These are phyloP conservation scores for Thalassiosira hispida DNA, from an alignment of 352 stramenopile genomes.

Conservation along the genomic window DNA sequence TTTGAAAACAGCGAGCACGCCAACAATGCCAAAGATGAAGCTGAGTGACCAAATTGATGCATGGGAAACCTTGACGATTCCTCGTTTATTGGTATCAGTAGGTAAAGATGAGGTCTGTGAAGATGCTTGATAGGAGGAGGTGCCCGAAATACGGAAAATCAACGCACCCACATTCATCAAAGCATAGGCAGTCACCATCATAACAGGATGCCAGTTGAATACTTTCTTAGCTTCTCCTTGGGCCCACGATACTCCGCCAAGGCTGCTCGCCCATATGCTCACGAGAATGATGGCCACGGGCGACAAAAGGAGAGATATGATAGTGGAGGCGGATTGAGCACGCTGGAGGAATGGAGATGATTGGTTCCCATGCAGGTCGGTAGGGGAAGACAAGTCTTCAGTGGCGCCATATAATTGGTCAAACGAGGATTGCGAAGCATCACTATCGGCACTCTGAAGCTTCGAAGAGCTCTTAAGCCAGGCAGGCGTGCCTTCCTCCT, in stretches of 20 bases:
- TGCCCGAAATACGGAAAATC: conserved; percentile 48
- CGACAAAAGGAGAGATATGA: conserved; percentile 41
- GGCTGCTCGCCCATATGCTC: conserved; percentile 43
- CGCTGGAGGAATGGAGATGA: conserved; percentile 29
- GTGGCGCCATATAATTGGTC: background rate
- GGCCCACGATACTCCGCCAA: conserved; percentile 62
- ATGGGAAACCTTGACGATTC: conserved; percentile 57
- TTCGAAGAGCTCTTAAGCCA: conserved; percentile 28
- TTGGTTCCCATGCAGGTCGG: background rate
- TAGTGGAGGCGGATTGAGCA: conserved; percentile 22
- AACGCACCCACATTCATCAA: conserved; percentile 55
- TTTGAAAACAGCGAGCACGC: conserved; percentile 69
- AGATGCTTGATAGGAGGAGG: conserved; percentile 43
- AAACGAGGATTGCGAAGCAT: too few relatives aligned
- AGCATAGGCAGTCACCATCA: conserved; percentile 71
- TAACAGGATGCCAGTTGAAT: conserved; percentile 82
- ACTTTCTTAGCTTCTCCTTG: conserved; percentile 58
- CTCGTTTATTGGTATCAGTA: conserved; percentile 13
- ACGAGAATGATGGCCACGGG: conserved; percentile 47
- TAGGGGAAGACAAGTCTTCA: conserved; percentile 12
- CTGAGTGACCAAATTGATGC: conserved; percentile 58
- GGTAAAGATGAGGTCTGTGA: conserved; percentile 28
- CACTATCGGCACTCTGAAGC: background rate
- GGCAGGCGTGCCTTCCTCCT: background rate
- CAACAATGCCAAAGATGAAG: conserved; percentile 60